Percentiles rank a stretch among this genome's conserved stretches.
Evolutionary conservation across 148 eudicot genomes (phyloP).

Genomic region (Amaranthus hypochondriacus): DNA sequence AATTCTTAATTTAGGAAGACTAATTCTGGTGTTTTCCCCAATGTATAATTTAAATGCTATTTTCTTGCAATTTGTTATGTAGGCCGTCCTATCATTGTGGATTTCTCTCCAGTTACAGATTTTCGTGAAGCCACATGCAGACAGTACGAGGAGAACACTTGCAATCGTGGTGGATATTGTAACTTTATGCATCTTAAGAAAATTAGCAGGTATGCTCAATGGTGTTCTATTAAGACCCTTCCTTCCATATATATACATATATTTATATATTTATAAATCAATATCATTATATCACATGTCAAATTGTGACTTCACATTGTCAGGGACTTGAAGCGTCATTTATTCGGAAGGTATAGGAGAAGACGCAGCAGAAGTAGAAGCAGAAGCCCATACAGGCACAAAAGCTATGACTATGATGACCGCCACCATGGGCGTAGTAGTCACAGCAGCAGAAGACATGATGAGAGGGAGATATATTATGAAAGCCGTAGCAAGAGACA

Average conservation of each 20-base stretch:
- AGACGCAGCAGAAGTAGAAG: constrained; percentile 65
- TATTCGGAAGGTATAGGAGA: constrained; percentile 59
- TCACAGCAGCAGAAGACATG: constrained; percentile 62
- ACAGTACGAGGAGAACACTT: constrained; percentile 86
- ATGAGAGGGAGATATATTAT: constrained; percentile 60
- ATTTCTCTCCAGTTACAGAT: constrained; percentile 96
- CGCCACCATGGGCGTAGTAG: constrained; percentile 62
- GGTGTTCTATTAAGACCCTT: not conserved
- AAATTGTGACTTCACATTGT: not conserved
- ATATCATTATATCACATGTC: not conserved
- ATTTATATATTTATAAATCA: no score
- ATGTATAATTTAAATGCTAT: not conserved
- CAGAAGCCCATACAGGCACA: constrained; percentile 72
- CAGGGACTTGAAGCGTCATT: constrained; percentile 69
- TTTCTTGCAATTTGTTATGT: constrained; percentile 4
- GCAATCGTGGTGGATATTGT: constrained; percentile 96
- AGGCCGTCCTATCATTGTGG: constrained; percentile 94
- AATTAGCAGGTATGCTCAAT: constrained; percentile 52
- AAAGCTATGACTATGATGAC: constrained; percentile 78
- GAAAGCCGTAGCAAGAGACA: constrained; percentile 65
- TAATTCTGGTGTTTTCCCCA: not conserved
- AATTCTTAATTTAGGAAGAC: not conserved
- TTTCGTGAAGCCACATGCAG: constrained; percentile 97
- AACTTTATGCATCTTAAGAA: constrained; percentile 93
- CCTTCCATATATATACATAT: not conserved